Evolutionary conservation across 2,329 filamentous ascomycete species (phyloP), one percentile per base, ranked within the genome.

Genomic region (Didymella sp.): DNA sequence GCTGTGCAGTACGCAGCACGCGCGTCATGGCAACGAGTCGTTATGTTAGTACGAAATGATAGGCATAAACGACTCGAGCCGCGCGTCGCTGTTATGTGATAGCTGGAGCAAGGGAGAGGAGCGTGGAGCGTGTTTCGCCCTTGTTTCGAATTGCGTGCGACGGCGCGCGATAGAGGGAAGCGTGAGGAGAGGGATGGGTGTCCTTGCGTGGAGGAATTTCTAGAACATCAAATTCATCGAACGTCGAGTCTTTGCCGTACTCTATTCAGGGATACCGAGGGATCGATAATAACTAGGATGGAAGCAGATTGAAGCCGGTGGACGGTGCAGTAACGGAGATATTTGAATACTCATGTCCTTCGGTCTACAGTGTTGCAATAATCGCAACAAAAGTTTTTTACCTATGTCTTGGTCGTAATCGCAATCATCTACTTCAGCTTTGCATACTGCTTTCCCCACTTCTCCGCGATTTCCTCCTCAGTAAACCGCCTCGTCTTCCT

Each of bases 401-500:
- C n/a, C n/a, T 33, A 1, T 37, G 33, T 37, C 33, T 37, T 19
- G 11, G 22, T 25, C 6, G 38, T 41, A 13, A 25, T 41, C 2
- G 11, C 2, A 11, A 15, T 38, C 19, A 11, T 24, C 21, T 41
- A 73, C 59, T 71, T 70, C 51, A 66, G 22, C 42, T 61, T 69
- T 2, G 70, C 69, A 56, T 68, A 72, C 22, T 73, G 67, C 64
- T 74, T 75, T 6, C 68, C 71, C 71, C 86, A 90, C 72, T 87
- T 89, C 44, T 76, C 74, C 30, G 66, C 73, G 57, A 91, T 87
- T 57, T 90, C 88, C 58, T 85, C 84, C 69, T 89, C 85, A 0
- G 78, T 83, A 63, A 93, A 91, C 47, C 76, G 78, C 38, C 82
- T 78, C n/a, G 89, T 91, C 77, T 89, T 87, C 17, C 78, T 81